Base-by-base conservation (phyloP, 345 rosid species). In the Anacardium occidentale region DNA sequence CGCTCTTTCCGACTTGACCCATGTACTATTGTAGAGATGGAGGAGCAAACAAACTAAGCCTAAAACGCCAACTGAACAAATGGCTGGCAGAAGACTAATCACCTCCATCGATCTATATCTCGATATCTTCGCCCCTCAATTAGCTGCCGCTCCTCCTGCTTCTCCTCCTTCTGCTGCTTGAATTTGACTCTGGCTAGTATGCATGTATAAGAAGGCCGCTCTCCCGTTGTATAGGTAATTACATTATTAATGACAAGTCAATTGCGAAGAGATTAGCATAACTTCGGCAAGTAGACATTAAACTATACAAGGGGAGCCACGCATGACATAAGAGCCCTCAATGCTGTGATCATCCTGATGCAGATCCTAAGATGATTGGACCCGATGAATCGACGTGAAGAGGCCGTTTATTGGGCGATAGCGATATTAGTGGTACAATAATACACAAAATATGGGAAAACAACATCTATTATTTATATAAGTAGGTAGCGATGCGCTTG, bases 1-100 rank as follows among this genome's bases (percentile, higher is more conserved):
- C 62, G 75, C 59, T 70, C 72, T 66, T 57, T 65, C 73, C 0
- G 83, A 68, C 52, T 65, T 62, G 2, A 81, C 17, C 77, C 85
- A 75, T 2, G 75, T 34, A 0, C 34, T 59, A 60, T 8, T 50
- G 70, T 76, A 83, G 15, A 71, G 44, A 50, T 71, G 79, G 7
- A 77, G 5, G 32, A 81, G 2, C 2, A 73, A 72, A 54, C 69
- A 68, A 51, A 75, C n/a, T 0, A 58, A 12, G 4, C 48, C 72
- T 11, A 62, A n/a, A 7, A 72, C 24, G 3, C 25, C 45, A 0
- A 59, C 3, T 3, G 67, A 59, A 22, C 14, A 64, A 62, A 75
- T 12, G 24, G 44, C 5, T n/a, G 21, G 14, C 44, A 65, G 68
- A 65, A 47, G 42, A 14, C 32, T 58, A 1, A 22, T 48, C 14